Evolutionary conservation across 1,139 yeast species (phyloP).

Genomic region (Taphrina deformans): DNA sequence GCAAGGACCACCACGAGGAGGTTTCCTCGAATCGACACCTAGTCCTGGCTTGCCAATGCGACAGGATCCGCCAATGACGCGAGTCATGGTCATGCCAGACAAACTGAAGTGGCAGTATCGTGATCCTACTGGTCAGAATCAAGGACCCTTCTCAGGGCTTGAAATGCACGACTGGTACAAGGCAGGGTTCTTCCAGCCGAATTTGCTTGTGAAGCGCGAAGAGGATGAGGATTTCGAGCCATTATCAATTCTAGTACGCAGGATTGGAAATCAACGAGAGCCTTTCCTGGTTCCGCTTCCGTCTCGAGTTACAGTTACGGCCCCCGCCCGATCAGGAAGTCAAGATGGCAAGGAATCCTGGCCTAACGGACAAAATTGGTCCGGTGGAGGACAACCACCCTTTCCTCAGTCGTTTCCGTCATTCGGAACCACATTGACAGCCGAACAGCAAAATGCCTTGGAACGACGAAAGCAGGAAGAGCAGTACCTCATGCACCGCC

Average conservation of each 20-base stretch:
- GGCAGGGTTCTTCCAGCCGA: slow-evolving; percentile 60
- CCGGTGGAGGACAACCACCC: slow-evolving; percentile 35
- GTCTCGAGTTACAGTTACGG: slow-evolving; percentile 20
- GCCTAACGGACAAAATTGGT: slow-evolving; percentile 28
- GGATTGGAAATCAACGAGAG: slow-evolving; percentile 53
- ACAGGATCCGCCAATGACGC: slow-evolving; percentile 34
- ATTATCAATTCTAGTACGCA: slow-evolving; percentile 43
- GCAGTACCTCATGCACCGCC: slow-evolving; percentile 36
- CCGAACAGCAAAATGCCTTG: slow-evolving; percentile 36
- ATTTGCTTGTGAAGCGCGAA: slow-evolving; percentile 58
- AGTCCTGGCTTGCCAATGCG: slow-evolving; percentile 27
- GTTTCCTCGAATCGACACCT: slow-evolving; percentile 8
- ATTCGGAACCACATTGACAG: slow-evolving; percentile 35
- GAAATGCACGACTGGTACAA: slow-evolving; percentile 79
- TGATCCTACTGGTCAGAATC: slow-evolving; percentile 69
- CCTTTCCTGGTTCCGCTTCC: slow-evolving; percentile 67
- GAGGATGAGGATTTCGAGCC: slow-evolving; percentile 46
- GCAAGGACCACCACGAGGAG: slow-evolving; percentile 18
- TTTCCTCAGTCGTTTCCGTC: slow-evolving; percentile 34
- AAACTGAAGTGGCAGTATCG: slow-evolving; percentile 60
- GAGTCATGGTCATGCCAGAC: slow-evolving; percentile 35
- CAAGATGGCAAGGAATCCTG: slow-evolving; percentile 23
- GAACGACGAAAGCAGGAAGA: slow-evolving; percentile 39
- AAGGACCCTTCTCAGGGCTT: slow-evolving; percentile 76
- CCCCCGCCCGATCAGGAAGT: slow-evolving; percentile 20